phyloP scores from a whole-genome alignment of 2,329 filamentous ascomycete species.

The Sporothrix dimorphospora region DNA sequence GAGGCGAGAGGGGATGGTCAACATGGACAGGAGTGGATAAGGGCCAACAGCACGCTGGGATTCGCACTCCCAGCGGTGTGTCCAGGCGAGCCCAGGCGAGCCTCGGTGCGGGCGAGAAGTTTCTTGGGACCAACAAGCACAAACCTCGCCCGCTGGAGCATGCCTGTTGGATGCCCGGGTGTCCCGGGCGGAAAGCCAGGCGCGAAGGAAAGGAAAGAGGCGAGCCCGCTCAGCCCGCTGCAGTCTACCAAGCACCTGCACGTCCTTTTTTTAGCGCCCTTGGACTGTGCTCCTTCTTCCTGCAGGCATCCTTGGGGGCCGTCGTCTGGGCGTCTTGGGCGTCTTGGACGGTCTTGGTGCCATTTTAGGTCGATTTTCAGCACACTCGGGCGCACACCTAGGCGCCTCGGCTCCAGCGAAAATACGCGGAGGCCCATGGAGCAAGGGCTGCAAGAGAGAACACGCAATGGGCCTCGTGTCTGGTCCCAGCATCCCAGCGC shows the following conservation, averaged over 20 bases:
- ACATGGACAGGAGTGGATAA: neutral
- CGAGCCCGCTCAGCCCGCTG: neutral
- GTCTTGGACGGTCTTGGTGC: neutral
- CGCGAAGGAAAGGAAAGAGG: too few species aligned
- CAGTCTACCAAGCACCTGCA: neutral
- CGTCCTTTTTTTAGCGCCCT: neutral
- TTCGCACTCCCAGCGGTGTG: neutral
- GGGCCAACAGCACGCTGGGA: neutral
- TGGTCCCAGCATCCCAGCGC: too few species aligned
- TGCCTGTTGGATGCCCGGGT: too few species aligned
- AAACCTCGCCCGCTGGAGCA: too few species aligned
- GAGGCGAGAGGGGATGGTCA: neutral
- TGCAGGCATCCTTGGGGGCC: conserved; percentile 1
- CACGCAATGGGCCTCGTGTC: neutral
- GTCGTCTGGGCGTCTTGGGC: neutral
- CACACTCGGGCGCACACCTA: neutral
- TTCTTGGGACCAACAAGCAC: neutral
- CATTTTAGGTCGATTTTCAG: neutral
- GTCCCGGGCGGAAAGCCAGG: too few species aligned
- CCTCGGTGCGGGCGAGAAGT: neutral
- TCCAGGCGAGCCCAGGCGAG: neutral
- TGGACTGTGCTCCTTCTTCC: neutral
- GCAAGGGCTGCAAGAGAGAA: neutral
- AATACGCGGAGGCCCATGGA: neutral
- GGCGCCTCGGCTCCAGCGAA: neutral